Base-by-base conservation (phyloP, 2,329 filamentous ascomycete genomes). In the Aspergillus chevalieri region DNA sequence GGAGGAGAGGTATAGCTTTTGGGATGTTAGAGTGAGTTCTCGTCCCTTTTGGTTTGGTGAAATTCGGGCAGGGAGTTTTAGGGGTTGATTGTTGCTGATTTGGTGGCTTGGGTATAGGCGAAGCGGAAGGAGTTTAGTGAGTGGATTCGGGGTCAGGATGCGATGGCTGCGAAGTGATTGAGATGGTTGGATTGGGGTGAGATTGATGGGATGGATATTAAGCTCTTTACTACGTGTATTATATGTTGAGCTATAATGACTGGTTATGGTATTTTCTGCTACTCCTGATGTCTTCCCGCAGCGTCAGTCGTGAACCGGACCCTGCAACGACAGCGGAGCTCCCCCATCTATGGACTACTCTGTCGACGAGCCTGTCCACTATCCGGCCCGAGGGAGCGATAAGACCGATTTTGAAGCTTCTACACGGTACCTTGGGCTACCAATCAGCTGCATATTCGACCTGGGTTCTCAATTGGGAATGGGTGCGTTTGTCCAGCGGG, bases 1-100 rank as follows among this genome's bases (percentile, higher is more conserved):
- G 52, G 92, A 97, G 71, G 85, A 87, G 52, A 77, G 93, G 57
- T 82, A 84, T 43, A 85, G 89, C 1, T 98, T 97, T 63, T 80
- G 89, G 73, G 89, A 98, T 72, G 88, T 97, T 55, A 84, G 89
- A 68, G 86, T 83, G 67, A 79, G 72, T 67, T 30, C 51, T 36
- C 1, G 46, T 43, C 38, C 42, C 44, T 6, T 46, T 44, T 34
- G 41, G 36, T 15, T 26, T 10, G 24, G 24, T 43, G 21, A 22
- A 22, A 6, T 22, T 22, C 21, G 4, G 21, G 21, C 21, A 22
- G 21, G 21, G 21, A 42, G 19, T 43, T 22, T 41, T 30, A 41
- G 26, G 39, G 43, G 38, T 41, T 17, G 14, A 15, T 24, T 10
- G 10, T 30, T 30, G 12, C 34, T 48, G 26, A 54, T 48, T 51